Base-by-base conservation (phyloP, 2,329 filamentous ascomycete species). In the Orbilia quercus region DNA sequence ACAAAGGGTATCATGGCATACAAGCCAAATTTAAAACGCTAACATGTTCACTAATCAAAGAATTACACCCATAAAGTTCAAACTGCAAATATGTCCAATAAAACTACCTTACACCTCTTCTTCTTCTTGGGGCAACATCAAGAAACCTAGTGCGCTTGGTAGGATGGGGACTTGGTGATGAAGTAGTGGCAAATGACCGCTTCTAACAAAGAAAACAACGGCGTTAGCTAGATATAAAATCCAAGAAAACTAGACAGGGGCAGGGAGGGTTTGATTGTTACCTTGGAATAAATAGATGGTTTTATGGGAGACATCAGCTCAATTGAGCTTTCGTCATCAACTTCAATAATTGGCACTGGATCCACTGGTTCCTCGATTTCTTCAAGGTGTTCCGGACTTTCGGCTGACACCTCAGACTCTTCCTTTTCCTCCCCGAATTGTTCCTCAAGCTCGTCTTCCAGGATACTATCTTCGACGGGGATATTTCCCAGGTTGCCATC, bases 401-500 rank as follows among this genome's bases (percentile, higher is more conserved):
- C 25, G 18, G 7, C 51, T 9, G n/a, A 1, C 11, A 47, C 42
- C 11, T 42, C 42, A n/a, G 38, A n/a, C 1, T 72, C 65, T 6
- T 66, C 47, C 16, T 44, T 34, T 7, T 47, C 23, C 28, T 62
- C 60, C 31, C 31, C 23, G 9, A 50, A 22, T 31, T 28, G 67
- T 65, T 31, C 67, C 51, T 31, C 7, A 11, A 51, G 57, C 18
- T 64, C 28, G 14, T 57, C 48, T n/a, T 38, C 22, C 14, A 47
- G 38, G 22, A 59, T 64, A 7, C 75, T 76, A 20, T 60, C 65
- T 28, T 59, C 58, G 14, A 76, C 76, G 4, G 81, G 80, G 20
- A 83, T 80, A 1, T 82, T 80, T 2, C 50, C 45, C 23, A 7
- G 42, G 14, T 23, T 76, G 2, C 59, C 45, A n/a, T 54, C 48